phyloP scores from a whole-genome alignment of 495 filamentous ascomycete species.

The Aspergillus sparsus region DNA sequence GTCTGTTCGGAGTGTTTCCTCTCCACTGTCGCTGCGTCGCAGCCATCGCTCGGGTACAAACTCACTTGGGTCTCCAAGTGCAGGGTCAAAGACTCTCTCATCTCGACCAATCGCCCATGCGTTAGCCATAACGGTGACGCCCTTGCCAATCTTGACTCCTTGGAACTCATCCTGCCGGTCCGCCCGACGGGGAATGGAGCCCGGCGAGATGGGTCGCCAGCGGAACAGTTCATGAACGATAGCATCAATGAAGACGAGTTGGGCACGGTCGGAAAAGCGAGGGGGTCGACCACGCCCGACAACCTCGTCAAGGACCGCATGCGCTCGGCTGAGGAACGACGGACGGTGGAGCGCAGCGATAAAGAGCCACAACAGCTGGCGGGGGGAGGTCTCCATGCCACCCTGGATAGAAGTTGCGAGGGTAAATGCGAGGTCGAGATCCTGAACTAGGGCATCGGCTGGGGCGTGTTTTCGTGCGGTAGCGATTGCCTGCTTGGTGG shows the following conservation, averaged over 20 bases:
- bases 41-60: slow-evolving; percentile 35
- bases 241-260: slow-evolving; percentile 35
- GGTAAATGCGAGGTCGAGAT: slow-evolving; percentile 35
- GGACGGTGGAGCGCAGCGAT: slow-evolving; percentile 28
- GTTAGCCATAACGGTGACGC: slow-evolving; percentile 54
- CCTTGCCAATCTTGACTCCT: slow-evolving; percentile 53
- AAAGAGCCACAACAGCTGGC: slow-evolving; percentile 35
- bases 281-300: slow-evolving; percentile 35
- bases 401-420: slow-evolving; percentile 34
- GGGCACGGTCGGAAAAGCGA: slow-evolving; percentile 29
- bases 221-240: slow-evolving; percentile 37
- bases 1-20: slow-evolving; percentile 23
- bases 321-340: slow-evolving; percentile 27
- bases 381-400: slow-evolving; percentile 36
- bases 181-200: slow-evolving; percentile 50
- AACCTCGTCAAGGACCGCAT: slow-evolving; percentile 35
- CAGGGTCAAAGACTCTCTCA: slow-evolving; percentile 26
- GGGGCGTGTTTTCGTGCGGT: slow-evolving; percentile 23
- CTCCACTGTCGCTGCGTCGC: slow-evolving; percentile 9
- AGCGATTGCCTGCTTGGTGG: slow-evolving; percentile 33
- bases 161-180: slow-evolving; percentile 52
- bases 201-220: slow-evolving; percentile 38
- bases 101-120: slow-evolving; percentile 48
- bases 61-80: slow-evolving; percentile 21
- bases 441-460: slow-evolving; percentile 13